A percentile compares a stretch with the other conserved stretches of the same genome.
phyloP scores from a whole-genome alignment of 768 basidiomycete genomes.

The Mycena maculata region DNA sequence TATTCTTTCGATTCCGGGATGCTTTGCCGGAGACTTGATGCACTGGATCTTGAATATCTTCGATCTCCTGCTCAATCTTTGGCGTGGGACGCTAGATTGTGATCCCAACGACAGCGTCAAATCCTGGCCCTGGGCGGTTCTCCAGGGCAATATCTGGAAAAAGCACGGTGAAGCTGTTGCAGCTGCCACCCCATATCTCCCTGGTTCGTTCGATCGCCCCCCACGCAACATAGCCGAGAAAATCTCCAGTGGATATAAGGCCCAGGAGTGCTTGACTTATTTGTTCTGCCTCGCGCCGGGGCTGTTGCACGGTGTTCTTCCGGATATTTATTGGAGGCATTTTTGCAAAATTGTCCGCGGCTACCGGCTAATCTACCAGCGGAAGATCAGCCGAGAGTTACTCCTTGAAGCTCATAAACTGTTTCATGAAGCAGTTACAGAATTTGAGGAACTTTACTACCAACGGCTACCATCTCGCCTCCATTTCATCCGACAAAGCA shows the following conservation, averaged over 20 bases:
- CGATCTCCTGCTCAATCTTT: slow-evolving; percentile 25
- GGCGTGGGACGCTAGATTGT: slow-evolving; percentile 41
- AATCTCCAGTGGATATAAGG: slow-evolving; percentile 43
- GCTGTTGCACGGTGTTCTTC: slow-evolving; percentile 34
- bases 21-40: slow-evolving; percentile 51
- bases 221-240: slow-evolving; percentile 43
- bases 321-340: slow-evolving; percentile 30
- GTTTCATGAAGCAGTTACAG: slow-evolving; percentile 1
- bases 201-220: slow-evolving; percentile 33
- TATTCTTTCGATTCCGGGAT: slow-evolving; percentile 42
- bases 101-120: slow-evolving; percentile 32
- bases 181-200: slow-evolving; percentile 16
- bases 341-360: slow-evolving; percentile 37
- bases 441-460: slow-evolving; percentile 19
- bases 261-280: slow-evolving; percentile 39
- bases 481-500: slow-evolving; percentile 22
- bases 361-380: slow-evolving; percentile 6
- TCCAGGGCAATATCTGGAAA: slow-evolving; percentile 32
- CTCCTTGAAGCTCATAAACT: neutral
- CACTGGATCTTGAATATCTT: slow-evolving; percentile 45
- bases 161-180: slow-evolving; percentile 34
- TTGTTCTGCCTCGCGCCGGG: slow-evolving; percentile 35
- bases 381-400: neutral
- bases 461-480: neutral
- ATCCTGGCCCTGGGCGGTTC: slow-evolving; percentile 47